phyloP scores from a whole-genome alignment of 2,329 filamentous ascomycete genomes.

The Epichloe festucae region DNA sequence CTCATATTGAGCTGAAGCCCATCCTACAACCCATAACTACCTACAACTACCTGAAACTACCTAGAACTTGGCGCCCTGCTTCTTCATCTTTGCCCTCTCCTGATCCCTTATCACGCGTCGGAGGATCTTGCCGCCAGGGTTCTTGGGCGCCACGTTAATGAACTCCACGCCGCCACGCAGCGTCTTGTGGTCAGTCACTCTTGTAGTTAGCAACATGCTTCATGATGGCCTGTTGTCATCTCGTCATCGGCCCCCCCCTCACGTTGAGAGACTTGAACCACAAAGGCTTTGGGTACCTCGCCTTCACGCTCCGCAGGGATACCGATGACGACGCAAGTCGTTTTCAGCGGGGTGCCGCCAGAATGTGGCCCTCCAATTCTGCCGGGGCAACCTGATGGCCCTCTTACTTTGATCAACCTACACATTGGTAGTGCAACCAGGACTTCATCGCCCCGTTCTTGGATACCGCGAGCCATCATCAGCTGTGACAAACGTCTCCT shows the following conservation, averaged over 20 bases:
- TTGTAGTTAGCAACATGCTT: slow-evolving; percentile 1
- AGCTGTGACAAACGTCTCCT: too few relatives aligned
- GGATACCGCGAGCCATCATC: too few relatives aligned
- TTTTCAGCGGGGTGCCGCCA: too few relatives aligned
- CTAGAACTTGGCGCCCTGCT: background rate
- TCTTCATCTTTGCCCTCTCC: slow-evolving; percentile 9
- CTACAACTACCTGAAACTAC: background rate
- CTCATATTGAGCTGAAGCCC: too few relatives aligned
- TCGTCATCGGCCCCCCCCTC: slow-evolving; percentile 2
- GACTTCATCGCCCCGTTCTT: too few relatives aligned
- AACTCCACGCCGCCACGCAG: slow-evolving; percentile 37
- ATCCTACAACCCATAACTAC: background rate
- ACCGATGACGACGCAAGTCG: too few relatives aligned
- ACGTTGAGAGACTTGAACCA: slow-evolving; percentile 26
- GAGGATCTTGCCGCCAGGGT: slow-evolving; percentile 12
- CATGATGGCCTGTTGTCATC: slow-evolving; percentile 6
- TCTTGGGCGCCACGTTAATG: slow-evolving; percentile 25
- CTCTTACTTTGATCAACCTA: too few relatives aligned
- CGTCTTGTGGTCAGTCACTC: slow-evolving; percentile 12
- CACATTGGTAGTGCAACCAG: too few relatives aligned
- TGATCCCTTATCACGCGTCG: slow-evolving; percentile 33
- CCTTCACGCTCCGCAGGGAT: too few relatives aligned
- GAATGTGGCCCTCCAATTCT: too few relatives aligned
- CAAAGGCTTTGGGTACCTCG: slow-evolving; percentile 43
- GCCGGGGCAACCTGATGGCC: too few relatives aligned